These are phyloP conservation scores for Dothiorella sarmentorum DNA, from an alignment of 2,329 filamentous ascomycete species.

Conservation along the genomic window DNA sequence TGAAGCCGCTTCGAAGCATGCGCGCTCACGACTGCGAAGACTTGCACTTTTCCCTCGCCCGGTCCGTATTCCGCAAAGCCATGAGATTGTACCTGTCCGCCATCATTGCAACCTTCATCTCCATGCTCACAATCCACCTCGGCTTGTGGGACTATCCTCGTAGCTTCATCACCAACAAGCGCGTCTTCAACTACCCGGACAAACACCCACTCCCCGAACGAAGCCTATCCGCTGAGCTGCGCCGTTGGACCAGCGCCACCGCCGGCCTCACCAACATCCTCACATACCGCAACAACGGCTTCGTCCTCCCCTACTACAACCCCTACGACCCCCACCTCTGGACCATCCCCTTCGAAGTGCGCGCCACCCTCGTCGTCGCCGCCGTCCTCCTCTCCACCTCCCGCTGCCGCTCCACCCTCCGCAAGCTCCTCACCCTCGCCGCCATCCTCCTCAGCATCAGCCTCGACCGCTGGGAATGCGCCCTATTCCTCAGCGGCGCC, in stretches of 20 bases:
- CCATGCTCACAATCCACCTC: slow-evolving; percentile 20
- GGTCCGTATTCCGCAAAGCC: slow-evolving; percentile 43
- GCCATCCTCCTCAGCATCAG: slow-evolving; percentile 50
- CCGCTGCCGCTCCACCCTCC: not conserved
- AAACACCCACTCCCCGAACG: not conserved
- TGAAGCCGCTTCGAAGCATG: slow-evolving; percentile 31
- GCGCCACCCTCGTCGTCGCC: slow-evolving; percentile 44
- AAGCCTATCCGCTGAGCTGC: not conserved
- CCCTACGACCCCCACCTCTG: slow-evolving; percentile 37
- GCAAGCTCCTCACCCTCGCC: slow-evolving; percentile 54
- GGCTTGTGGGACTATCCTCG: slow-evolving; percentile 10
- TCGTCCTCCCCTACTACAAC: slow-evolving; percentile 12
- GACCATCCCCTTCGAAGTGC: slow-evolving; percentile 47
- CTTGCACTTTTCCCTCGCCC: slow-evolving; percentile 39
- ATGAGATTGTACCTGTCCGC: slow-evolving; percentile 31
- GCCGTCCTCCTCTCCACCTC: slow-evolving; percentile 35
- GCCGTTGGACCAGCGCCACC: not conserved
- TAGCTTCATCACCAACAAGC: not conserved
- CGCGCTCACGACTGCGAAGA: slow-evolving; percentile 39
- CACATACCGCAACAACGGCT: slow-evolving; percentile 12
- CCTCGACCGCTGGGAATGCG: slow-evolving; percentile 19
- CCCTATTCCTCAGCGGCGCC: not conserved
- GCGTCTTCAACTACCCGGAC: slow-evolving; percentile 10
- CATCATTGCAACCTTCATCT: slow-evolving; percentile 31
- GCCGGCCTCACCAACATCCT: not conserved